Evolutionary conservation across 2,329 filamentous ascomycete genomes (phyloP).

Genomic region (Colletotrichum costaricense): DNA sequence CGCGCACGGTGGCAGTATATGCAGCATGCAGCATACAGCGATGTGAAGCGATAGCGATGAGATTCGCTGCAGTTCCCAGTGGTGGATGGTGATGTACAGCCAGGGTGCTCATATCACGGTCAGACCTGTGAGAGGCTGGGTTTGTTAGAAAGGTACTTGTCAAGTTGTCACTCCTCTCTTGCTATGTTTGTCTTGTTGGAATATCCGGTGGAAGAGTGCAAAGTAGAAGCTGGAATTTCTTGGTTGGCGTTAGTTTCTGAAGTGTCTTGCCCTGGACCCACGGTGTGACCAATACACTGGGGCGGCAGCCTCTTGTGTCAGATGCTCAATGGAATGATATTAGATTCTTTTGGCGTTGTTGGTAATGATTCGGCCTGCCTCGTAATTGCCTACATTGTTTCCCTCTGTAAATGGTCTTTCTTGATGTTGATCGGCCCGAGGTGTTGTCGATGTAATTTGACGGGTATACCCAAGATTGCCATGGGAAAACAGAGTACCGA

Average conservation of each 20-base stretch:
- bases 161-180: background rate
- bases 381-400: background rate
- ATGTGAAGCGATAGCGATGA: background rate
- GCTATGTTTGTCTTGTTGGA: background rate
- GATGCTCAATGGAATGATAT: background rate
- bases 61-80: conserved; percentile 2
- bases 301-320: conserved; percentile 14
- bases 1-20: background rate
- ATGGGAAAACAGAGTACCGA: background rate
- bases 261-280: conserved; percentile 6
- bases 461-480: background rate
- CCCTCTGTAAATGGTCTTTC: background rate
- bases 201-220: no score
- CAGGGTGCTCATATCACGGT: background rate
- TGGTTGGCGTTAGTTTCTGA: background rate
- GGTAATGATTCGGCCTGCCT: background rate
- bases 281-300: background rate
- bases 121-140: background rate
- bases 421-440: background rate
- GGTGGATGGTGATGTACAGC: background rate
- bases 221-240: background rate
- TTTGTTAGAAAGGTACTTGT: background rate
- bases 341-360: background rate
- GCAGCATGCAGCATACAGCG: background rate
- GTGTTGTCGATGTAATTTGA: background rate